Evolutionary conservation across 257 asterid species (phyloP).

Genomic region (Ocimum tenuiflorum): DNA sequence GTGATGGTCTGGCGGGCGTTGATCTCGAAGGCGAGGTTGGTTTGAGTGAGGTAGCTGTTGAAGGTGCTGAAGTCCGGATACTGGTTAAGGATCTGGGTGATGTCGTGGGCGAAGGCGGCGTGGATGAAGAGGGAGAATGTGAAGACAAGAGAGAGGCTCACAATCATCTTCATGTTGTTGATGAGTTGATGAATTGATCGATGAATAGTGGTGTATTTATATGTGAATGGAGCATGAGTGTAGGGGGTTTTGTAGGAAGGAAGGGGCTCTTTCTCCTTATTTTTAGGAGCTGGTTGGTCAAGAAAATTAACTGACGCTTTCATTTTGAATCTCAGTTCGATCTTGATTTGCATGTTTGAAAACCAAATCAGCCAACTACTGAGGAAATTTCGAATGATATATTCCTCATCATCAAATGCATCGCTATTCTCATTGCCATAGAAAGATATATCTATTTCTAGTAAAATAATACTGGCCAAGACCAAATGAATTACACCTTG

Average conservation of each 20-base stretch:
- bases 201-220: background rate
- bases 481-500: no score
- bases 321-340: background rate
- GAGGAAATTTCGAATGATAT: no score
- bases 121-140: slow-evolving; percentile 27
- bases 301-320: slow-evolving; percentile 3
- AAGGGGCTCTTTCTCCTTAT: slow-evolving; percentile 18
- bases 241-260: slow-evolving; percentile 21
- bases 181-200: background rate
- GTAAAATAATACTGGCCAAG: no score
- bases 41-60: slow-evolving; percentile 49
- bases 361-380: no score
- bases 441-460: no score
- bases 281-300: slow-evolving; percentile 30
- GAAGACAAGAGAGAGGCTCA: slow-evolving; percentile 26
- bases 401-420: no score
- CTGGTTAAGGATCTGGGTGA: slow-evolving; percentile 39
- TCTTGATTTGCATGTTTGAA: background rate
- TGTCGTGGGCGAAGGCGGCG: slow-evolving; percentile 37
- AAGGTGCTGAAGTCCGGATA: slow-evolving; percentile 44
- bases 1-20: slow-evolving; percentile 48
- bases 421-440: no score
- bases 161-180: slow-evolving; percentile 23
- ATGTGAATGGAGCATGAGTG: slow-evolving; percentile 9
- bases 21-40: slow-evolving; percentile 32